Percentiles rank a stretch among this genome's conserved stretches.
These are phyloP conservation scores for Penicillium sumatraense DNA, from an alignment of 2,329 filamentous ascomycete species.

Conservation along the genomic window DNA sequence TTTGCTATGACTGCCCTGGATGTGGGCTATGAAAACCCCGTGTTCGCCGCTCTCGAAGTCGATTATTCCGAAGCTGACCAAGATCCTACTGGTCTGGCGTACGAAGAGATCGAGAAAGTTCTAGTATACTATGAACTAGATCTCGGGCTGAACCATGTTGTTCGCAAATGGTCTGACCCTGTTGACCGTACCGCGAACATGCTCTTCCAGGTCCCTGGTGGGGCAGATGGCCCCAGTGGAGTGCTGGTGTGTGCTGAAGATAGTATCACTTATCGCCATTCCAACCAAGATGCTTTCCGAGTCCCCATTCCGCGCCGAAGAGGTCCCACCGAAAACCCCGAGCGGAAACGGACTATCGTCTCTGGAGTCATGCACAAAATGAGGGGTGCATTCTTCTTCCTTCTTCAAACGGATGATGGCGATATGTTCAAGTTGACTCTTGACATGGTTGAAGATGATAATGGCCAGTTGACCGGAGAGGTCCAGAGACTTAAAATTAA, in stretches of 20 bases:
- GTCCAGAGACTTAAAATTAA: conserved; percentile 88
- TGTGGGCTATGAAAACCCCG: conserved; percentile 94
- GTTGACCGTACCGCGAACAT: conserved; percentile 89
- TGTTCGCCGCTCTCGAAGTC: conserved; percentile 92
- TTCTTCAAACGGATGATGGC: conserved; percentile 95
- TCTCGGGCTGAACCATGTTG: conserved; percentile 93
- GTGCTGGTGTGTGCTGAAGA: conserved; percentile 94
- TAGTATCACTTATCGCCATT: conserved; percentile 95
- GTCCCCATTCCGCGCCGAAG: conserved; percentile 86
- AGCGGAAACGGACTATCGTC: conserved; percentile 84
- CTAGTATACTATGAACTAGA: conserved; percentile 98
- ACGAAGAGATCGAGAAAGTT: conserved; percentile 81
- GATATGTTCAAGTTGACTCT: conserved; percentile 96
- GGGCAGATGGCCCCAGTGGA: conserved; percentile 89
- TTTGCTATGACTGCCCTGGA: conserved; percentile 87
- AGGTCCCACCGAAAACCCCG: conserved; percentile 88
- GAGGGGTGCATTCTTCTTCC: conserved; percentile 95
- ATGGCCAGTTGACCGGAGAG: conserved; percentile 77
- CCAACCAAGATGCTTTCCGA: conserved; percentile 86
- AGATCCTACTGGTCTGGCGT: conserved; percentile 83
- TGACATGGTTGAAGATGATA: conserved; percentile 81
- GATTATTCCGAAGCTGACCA: conserved; percentile 92
- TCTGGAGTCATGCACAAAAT: conserved; percentile 97
- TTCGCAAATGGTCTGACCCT: conserved; percentile 92
- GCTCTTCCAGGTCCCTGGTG: conserved; percentile 93